Conservation (phyloP, 495 filamentous ascomycete species). For the Hyaloscypha bicolor region DNA sequence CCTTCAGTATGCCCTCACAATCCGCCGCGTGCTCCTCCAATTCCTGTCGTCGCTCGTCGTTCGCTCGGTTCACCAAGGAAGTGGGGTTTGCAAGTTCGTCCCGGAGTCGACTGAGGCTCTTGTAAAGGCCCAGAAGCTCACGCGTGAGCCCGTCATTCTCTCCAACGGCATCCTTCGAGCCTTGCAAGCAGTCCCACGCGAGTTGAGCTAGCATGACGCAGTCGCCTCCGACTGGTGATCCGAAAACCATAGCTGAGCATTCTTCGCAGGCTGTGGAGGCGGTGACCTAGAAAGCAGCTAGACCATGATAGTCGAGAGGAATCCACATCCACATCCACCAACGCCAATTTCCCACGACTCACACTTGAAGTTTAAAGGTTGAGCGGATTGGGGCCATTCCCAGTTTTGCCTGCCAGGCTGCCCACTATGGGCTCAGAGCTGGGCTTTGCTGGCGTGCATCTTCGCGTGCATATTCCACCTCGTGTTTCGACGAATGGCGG, state of each 20-base stretch:
- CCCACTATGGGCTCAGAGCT: neutral
- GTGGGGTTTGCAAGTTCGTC: conserved; percentile 8
- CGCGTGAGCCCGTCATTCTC: conserved; percentile 10
- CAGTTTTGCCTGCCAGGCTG: neutral
- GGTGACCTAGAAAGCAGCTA: neutral
- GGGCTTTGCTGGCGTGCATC: conserved; percentile 5
- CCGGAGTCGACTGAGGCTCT: conserved; percentile 1
- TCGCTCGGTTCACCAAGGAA: conserved; percentile 4
- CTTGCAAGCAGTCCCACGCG: neutral
- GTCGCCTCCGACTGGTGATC: conserved; percentile 3
- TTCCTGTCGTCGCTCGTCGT: neutral
- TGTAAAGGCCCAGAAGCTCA: conserved; percentile 11
- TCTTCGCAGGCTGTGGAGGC: neutral
- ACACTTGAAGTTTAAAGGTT: neutral
- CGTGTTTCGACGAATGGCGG: conserved; percentile 4
- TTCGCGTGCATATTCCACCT: neutral
- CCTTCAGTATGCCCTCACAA: conserved; percentile 7
- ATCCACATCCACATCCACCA: neutral
- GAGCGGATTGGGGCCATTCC: neutral
- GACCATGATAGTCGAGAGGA: neutral
- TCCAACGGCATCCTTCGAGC: conserved; percentile 1
- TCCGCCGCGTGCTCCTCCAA: conserved; percentile 8
- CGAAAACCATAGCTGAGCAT: conserved; percentile 1
- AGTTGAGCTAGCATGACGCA: conserved; percentile 2
- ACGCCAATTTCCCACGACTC: neutral